phyloP scores from a whole-genome alignment of 2,329 filamentous ascomycete genomes.

The Elsinoe australis region DNA sequence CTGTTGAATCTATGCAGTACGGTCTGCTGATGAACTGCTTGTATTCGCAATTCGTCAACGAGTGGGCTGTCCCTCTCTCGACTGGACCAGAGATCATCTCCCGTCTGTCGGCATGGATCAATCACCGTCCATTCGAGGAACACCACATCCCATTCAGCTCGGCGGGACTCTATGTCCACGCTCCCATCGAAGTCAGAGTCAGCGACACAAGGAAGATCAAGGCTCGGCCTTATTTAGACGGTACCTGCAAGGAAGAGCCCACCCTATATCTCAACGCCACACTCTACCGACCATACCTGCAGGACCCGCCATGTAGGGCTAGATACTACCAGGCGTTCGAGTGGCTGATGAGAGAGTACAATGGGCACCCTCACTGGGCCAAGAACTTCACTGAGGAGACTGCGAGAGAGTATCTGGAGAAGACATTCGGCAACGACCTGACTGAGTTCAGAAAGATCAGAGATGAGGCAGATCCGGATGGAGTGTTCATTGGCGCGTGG shows the following conservation, averaged over 20 bases:
- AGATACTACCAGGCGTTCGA: conserved; percentile 87
- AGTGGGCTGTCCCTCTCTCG: conserved; percentile 85
- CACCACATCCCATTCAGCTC: conserved; percentile 67
- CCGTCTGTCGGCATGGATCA: conserved; percentile 80
- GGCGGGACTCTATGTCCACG: conserved; percentile 74
- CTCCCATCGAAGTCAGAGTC: conserved; percentile 86
- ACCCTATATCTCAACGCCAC: conserved; percentile 87
- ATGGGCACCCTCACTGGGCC: conserved; percentile 80
- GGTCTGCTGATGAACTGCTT: conserved; percentile 94
- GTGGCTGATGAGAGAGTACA: conserved; percentile 79
- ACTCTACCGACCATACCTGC: conserved; percentile 72
- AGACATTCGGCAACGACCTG: conserved; percentile 63
- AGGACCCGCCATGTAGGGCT: conserved; percentile 65
- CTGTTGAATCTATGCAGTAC: conserved; percentile 68
- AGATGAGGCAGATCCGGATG: conserved; percentile 65
- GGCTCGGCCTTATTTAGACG: conserved; percentile 62
- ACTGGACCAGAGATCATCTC: conserved; percentile 80
- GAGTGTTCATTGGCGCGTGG: conserved; percentile 88
- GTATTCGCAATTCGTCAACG: conserved; percentile 97
- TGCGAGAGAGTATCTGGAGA: conserved; percentile 29
- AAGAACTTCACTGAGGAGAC: conserved; percentile 74
- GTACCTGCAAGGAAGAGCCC: conserved; percentile 58
- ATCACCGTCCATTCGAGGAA: conserved; percentile 61
- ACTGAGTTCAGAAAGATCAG: conserved; percentile 60
- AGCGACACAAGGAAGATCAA: conserved; percentile 54